Conservation (phyloP, 2,329 filamentous ascomycete species). For the Geosmithia morbida region DNA sequence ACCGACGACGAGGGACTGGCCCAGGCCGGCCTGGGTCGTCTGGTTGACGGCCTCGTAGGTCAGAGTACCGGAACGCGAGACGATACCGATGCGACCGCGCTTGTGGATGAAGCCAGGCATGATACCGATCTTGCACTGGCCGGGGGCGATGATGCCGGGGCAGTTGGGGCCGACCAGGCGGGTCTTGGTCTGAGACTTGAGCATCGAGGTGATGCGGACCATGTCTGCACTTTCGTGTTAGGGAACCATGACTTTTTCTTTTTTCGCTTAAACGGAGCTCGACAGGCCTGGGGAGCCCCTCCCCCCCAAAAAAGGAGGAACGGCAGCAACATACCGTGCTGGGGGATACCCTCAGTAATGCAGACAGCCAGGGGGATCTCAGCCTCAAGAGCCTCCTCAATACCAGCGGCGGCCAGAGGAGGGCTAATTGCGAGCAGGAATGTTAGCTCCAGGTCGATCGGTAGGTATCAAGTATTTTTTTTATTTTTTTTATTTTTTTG, state of each 20-base stretch:
- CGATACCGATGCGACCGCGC: slow-evolving; percentile 95
- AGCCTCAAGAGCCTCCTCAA: slow-evolving; percentile 88
- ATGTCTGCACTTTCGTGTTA: slow-evolving; percentile 52
- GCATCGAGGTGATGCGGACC: slow-evolving; percentile 95
- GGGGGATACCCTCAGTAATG: slow-evolving; percentile 95
- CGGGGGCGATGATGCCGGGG: slow-evolving; percentile 86
- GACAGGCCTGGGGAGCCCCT: background rate
- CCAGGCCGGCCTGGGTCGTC: slow-evolving; percentile 91
- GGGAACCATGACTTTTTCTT: background rate
- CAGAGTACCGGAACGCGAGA: slow-evolving; percentile 93
- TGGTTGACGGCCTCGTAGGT: slow-evolving; percentile 99
- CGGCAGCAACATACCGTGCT: slow-evolving; percentile 56
- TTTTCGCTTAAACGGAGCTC: background rate
- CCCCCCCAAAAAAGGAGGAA: background rate
- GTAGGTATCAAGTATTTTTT: background rate
- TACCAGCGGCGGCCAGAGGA: slow-evolving; percentile 81
- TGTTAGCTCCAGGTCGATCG: slow-evolving; percentile 1
- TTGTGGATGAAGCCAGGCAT: slow-evolving; percentile 99
- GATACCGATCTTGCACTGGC: slow-evolving; percentile 99
- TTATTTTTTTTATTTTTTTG: background rate
- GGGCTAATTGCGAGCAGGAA: slow-evolving; percentile 37
- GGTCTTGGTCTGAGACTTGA: slow-evolving; percentile 96
- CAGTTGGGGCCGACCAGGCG: slow-evolving; percentile 96
- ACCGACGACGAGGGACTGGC: slow-evolving; percentile 94
- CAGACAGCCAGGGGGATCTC: slow-evolving; percentile 93